phyloP scores from a whole-genome alignment of 2,329 filamentous ascomycete species.

The Helminthosporium solani region DNA sequence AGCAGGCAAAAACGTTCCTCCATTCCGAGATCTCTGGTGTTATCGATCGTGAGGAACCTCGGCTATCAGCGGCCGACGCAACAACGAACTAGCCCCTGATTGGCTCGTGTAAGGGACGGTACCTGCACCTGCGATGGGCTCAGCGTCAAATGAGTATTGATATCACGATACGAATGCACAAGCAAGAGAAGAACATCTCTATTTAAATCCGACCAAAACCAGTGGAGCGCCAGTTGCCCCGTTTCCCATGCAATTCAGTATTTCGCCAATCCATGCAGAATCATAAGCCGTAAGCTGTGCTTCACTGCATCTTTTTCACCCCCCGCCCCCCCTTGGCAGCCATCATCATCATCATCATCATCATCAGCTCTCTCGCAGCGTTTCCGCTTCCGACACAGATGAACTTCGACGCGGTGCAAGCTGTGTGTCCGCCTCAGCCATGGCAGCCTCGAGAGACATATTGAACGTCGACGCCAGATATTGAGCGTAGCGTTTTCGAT shows the following conservation, averaged over 20 bases:
- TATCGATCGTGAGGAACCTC: conserved; percentile 21
- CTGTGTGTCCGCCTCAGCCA: conserved; percentile 40
- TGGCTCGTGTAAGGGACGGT: background rate
- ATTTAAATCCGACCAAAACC: conserved; percentile 16
- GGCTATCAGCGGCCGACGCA: conserved; percentile 6
- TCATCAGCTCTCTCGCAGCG: conserved; percentile 20
- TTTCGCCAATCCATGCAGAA: conserved; percentile 15
- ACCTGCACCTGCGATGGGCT: background rate
- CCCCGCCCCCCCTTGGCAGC: background rate
- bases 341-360: background rate
- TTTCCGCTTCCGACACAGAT: conserved; percentile 38
- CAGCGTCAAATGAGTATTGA: conserved; percentile 19
- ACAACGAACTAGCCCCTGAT: background rate
- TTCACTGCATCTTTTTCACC: too few relatives aligned
- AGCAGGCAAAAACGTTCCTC: background rate
- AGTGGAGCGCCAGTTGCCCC: conserved; percentile 21
- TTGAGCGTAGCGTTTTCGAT: conserved; percentile 41
- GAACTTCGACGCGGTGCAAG: conserved; percentile 39
- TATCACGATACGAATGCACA: conserved; percentile 17
- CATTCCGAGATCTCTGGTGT: background rate
- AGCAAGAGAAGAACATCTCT: conserved; percentile 26
- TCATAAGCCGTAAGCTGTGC: conserved; percentile 1
- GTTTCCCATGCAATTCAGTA: conserved; percentile 16
- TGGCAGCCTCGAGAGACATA: conserved; percentile 41
- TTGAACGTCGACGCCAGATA: conserved; percentile 44